Evolutionary conservation across 1,284 basidiomycete species (phyloP).

Genomic region (Pyrrhoderma lamaoense): DNA sequence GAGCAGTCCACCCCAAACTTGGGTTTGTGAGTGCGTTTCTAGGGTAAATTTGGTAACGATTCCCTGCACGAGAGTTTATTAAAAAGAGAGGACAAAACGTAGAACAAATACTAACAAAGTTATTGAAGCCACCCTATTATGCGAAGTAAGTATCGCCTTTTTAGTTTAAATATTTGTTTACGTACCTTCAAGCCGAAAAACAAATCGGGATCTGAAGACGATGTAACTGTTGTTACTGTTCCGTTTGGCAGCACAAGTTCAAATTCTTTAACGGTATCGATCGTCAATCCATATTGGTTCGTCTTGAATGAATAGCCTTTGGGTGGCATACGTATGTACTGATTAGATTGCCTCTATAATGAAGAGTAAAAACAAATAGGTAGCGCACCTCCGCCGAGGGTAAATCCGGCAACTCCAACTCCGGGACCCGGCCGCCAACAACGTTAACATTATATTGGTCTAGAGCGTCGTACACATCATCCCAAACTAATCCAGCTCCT

Average conservation of each 20-base stretch:
- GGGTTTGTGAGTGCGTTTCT: conserved; percentile 42
- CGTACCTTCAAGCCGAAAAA: conserved; percentile 42
- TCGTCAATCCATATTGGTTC: conserved; percentile 43
- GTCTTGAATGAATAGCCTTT: conserved; percentile 48
- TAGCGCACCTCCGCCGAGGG: conserved; percentile 45
- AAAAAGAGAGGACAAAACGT: background rate
- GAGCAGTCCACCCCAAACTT: conserved; percentile 57
- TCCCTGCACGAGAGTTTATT: conserved; percentile 42
- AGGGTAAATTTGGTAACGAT: conserved; percentile 55
- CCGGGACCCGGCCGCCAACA: conserved; percentile 44
- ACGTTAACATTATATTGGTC: conserved; percentile 39
- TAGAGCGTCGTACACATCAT: conserved; percentile 46
- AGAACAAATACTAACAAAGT: conserved; percentile 33
- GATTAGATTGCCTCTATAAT: background rate
- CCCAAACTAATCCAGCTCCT: conserved; percentile 50
- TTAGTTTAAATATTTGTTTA: background rate
- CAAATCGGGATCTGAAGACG: conserved; percentile 32
- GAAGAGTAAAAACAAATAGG: conserved; percentile 10
- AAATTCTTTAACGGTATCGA: conserved; percentile 40
- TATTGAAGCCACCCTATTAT: conserved; percentile 48
- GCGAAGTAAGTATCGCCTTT: background rate
- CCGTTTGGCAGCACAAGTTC: conserved; percentile 46
- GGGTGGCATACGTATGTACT: background rate
- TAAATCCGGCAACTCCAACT: conserved; percentile 50
- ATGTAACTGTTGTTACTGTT: conserved; percentile 32